phyloP scores from a whole-genome alignment of 2,329 filamentous ascomycete species.

The Xylaria sp. region DNA sequence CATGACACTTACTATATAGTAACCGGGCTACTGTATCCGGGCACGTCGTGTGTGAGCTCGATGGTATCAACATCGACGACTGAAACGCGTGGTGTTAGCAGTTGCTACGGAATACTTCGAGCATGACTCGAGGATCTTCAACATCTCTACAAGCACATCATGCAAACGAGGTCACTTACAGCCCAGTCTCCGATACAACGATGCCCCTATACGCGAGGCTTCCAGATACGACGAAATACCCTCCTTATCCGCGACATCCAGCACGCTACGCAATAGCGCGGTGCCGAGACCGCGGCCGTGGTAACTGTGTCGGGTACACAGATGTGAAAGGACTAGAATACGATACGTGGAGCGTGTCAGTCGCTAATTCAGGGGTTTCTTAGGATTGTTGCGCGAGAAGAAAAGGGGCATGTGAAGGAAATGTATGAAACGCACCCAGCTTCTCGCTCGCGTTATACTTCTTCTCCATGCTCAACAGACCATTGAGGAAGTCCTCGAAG shows the following conservation, averaged over 20 bases:
- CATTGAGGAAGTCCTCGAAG: constrained; percentile 24
- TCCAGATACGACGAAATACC: constrained; percentile 22
- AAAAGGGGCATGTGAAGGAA: not conserved
- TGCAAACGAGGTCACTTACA: not conserved
- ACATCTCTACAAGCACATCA: too few species aligned
- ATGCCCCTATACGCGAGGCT: constrained; percentile 20
- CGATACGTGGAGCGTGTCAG: not conserved
- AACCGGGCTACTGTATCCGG: constrained; percentile 5
- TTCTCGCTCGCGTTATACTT: constrained; percentile 27
- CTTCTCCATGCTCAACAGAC: constrained; percentile 18
- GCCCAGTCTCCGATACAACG: constrained; percentile 24
- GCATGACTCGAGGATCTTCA: too few species aligned
- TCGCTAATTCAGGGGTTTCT: too few species aligned
- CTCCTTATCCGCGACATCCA: constrained; percentile 25
- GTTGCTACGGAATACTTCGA: not conserved
- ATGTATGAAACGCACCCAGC: constrained; percentile 23
- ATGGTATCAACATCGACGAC: constrained; percentile 20
- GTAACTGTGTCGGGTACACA: constrained; percentile 25
- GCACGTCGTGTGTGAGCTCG: constrained; percentile 15
- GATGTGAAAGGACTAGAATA: constrained; percentile 22
- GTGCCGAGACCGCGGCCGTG: constrained; percentile 26
- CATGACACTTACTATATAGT: constrained; percentile 6
- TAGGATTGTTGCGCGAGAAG: not conserved
- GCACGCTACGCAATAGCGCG: constrained; percentile 21
- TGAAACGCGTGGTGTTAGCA: not conserved